Conservation (phyloP, 768 basidiomycete genomes). For the Leucocoprinus birnbaumii region DNA sequence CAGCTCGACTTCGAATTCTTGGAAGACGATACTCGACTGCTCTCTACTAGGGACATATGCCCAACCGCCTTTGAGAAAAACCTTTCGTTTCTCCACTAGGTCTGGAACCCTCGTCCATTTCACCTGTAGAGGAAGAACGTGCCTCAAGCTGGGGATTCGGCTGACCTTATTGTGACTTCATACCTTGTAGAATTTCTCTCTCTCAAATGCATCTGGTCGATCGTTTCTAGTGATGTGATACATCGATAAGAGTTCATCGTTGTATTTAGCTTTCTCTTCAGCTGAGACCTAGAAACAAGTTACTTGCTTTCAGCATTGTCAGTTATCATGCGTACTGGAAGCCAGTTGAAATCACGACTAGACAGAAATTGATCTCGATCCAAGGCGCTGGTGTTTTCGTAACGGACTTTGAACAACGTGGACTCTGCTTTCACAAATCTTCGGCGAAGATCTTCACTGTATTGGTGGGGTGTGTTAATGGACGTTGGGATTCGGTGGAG, state of each 20-base stretch:
- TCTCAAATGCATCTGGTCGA: constrained; percentile 30
- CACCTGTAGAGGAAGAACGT: constrained; percentile 50
- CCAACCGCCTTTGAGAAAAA: constrained; percentile 49
- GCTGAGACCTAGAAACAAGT: constrained; percentile 45
- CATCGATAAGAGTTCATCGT: constrained; percentile 45
- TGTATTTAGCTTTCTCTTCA: constrained; percentile 50
- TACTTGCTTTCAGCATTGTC: not conserved
- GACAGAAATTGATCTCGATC: constrained; percentile 69
- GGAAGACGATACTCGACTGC: constrained; percentile 75
- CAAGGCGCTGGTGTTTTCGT: constrained; percentile 52
- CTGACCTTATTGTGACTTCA: not conserved
- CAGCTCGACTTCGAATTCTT: constrained; percentile 77
- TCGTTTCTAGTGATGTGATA: constrained; percentile 36
- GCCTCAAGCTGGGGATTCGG: not conserved
- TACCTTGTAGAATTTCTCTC: constrained; percentile 77
- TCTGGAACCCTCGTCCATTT: constrained; percentile 95
- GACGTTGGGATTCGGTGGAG: not conserved
- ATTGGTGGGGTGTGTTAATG: constrained; percentile 1
- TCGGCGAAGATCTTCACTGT: constrained; percentile 83
- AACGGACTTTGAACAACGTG: constrained; percentile 80
- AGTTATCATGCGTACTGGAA: constrained; percentile 37
- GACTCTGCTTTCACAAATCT: constrained; percentile 90
- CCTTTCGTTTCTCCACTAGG: constrained; percentile 77
- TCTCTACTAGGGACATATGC: constrained; percentile 23
- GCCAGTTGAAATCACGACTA: constrained; percentile 64